Evolutionary conservation across 2,329 filamentous ascomycete genomes (phyloP), one percentile per base, ranked within the genome.

Genomic region (Drechslera avenae): DNA sequence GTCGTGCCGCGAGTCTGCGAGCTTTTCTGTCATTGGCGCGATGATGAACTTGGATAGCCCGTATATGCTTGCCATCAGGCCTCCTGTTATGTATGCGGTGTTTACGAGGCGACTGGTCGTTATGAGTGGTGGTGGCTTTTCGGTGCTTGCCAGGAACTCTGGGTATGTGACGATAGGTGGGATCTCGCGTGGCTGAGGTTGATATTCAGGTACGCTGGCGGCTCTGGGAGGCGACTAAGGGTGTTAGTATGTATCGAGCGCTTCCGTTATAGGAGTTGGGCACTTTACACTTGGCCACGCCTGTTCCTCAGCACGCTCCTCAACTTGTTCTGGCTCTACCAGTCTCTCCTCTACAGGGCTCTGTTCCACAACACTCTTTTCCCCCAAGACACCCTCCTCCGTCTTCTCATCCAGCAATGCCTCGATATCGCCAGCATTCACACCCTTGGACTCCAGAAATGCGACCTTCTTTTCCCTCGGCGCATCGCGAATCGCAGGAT

Each of bases 401-500:
- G 18, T 34, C 13, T 56, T 34, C 18, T 43, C 53, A 4, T 77
- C 56, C 32, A 96, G 75, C 6, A 96, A 77, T 41, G 78, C 76
- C 59, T 89, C 78, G 54, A 96, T 90, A 54, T 93, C 85, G 26
- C 81, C 78, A 4, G 82, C 76, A 3, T 75, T 76, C 6, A 96
- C 76, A 3, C 90, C 90, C 71, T 97, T 97, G 42, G 83, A 84
- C 65, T 86, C 81, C 1, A 97, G 76, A 62, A 96, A 96, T 6
- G 83, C 82, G 16, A 83, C 78, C 76, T 96, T 96, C 73, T 85
- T 86, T 48, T 90, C 87, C 36, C 81, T 79, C 0, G 87, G 79
- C 28, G 87, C 85, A 72, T 87, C 77, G 51, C 82, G 84, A 50
- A 96, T 89, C 16, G 81, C 79, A 6, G 89, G 85, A 53, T 95